Conservation (phyloP, 31 red algal genomes). For the Asparagopsis taxiformis region DNA sequence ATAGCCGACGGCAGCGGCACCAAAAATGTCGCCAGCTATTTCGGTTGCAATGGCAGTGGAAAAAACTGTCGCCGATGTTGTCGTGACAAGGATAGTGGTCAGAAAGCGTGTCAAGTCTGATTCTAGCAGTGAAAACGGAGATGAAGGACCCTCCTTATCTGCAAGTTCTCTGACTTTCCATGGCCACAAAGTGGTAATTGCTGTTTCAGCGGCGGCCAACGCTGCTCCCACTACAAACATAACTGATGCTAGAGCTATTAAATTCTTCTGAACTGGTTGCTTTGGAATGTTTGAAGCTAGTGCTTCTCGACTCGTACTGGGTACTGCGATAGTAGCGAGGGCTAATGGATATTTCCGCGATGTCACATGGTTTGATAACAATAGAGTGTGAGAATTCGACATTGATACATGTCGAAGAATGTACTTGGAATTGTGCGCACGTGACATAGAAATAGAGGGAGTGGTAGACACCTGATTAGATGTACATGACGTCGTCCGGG, state of each 20-base stretch:
- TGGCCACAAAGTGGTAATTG: slow-evolving; percentile 96
- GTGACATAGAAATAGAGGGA: too few species aligned
- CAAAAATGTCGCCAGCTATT: slow-evolving; percentile 83
- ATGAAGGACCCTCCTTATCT: slow-evolving; percentile 76
- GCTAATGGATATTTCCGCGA: too few species aligned
- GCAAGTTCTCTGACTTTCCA: slow-evolving; percentile 98
- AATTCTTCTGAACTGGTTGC: slow-evolving; percentile 21
- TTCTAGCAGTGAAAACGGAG: slow-evolving; percentile 83
- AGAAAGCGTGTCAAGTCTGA: slow-evolving; percentile 93
- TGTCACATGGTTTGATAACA: too few species aligned
- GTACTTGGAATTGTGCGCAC: too few species aligned
- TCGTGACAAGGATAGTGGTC: slow-evolving; percentile 96
- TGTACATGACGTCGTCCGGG: too few species aligned
- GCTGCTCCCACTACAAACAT: slow-evolving; percentile 86
- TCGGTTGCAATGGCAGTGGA: slow-evolving; percentile 98
- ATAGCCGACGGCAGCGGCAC: slow-evolving; percentile 77
- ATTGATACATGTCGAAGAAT: too few species aligned
- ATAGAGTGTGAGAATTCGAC: too few species aligned
- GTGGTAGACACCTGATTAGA: too few species aligned
- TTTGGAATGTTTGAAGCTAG: too few species aligned
- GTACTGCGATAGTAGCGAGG: too few species aligned
- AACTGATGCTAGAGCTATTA: slow-evolving; percentile 49
- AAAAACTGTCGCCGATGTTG: slow-evolving; percentile 88
- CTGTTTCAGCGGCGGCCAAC: slow-evolving; percentile 96
- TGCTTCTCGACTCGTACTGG: too few species aligned